Conservation (phyloP, 805 yeast genomes). For the Ogataea salicorniae region DNA sequence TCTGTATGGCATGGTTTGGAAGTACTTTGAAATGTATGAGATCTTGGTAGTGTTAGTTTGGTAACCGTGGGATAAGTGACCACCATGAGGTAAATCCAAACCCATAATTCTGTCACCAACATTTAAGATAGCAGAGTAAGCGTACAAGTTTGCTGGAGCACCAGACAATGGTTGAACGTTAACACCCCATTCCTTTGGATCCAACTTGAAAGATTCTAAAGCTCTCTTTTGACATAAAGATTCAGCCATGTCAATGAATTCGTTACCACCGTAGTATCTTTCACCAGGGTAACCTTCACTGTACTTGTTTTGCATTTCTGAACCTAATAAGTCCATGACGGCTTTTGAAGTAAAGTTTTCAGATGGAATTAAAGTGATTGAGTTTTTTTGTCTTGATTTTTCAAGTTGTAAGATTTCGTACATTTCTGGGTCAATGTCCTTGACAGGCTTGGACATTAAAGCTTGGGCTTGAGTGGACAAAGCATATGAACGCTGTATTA, state of each 20-base stretch:
- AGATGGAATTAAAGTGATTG: slow-evolving; percentile 90
- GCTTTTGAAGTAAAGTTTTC: slow-evolving; percentile 96
- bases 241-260: slow-evolving; percentile 93
- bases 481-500: slow-evolving; percentile 31
- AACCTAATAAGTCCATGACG: slow-evolving; percentile 93
- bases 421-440: slow-evolving; percentile 76
- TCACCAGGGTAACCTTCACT: slow-evolving; percentile 99
- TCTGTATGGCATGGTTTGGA: slow-evolving; percentile 98
- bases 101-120: slow-evolving; percentile 98
- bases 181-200: slow-evolving; percentile 90
- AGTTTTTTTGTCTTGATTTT: slow-evolving; percentile 86
- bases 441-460: slow-evolving; percentile 51
- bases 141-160: slow-evolving; percentile 96
- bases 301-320: slow-evolving; percentile 97
- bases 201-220: slow-evolving; percentile 76
- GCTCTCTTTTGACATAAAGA: slow-evolving; percentile 92
- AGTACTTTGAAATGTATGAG: slow-evolving; percentile 92
- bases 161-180: slow-evolving; percentile 96
- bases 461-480: slow-evolving; percentile 44
- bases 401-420: slow-evolving; percentile 70
- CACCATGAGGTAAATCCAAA: slow-evolving; percentile 96
- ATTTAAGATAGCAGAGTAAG: slow-evolving; percentile 90
- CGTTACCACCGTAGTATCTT: slow-evolving; percentile 98
- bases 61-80: slow-evolving; percentile 97
- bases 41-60: slow-evolving; percentile 92